Conservation (phyloP, 305 asterid species). For the Salvia sclarea region DNA sequence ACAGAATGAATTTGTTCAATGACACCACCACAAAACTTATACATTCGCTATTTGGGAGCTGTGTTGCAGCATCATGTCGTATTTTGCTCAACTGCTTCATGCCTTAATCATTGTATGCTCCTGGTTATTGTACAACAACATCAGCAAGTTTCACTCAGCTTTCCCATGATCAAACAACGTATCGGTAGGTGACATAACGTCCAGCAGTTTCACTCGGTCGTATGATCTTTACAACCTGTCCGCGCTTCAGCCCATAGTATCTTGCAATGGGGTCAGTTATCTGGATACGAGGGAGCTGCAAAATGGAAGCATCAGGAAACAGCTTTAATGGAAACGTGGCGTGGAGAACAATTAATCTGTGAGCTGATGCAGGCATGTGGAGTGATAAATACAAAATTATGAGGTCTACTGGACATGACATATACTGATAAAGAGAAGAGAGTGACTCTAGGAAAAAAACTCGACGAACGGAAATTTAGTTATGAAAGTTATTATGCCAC, state of each 20-base stretch:
- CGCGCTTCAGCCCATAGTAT: slow-evolving; percentile 74
- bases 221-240: slow-evolving; percentile 73
- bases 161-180: slow-evolving; percentile 48
- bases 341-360: background rate
- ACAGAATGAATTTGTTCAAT: background rate
- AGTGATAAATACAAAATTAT: background rate
- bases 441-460: background rate
- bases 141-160: background rate
- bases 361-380: background rate
- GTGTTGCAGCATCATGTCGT: background rate
- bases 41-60: background rate
- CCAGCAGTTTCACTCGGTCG: slow-evolving; percentile 95
- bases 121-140: background rate
- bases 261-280: slow-evolving; percentile 74
- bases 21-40: background rate
- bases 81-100: background rate
- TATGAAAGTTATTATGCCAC: background rate
- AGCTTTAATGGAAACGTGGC: background rate
- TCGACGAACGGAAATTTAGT: background rate
- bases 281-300: slow-evolving; percentile 83
- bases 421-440: too few species aligned
- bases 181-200: slow-evolving; percentile 75
- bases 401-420: background rate
- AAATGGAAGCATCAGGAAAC: slow-evolving; percentile 19
- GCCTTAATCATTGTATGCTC: slow-evolving; percentile 1